These are phyloP conservation scores for Arthrobotrys entomopaga DNA, from an alignment of 2,329 filamentous ascomycete species.

Conservation along the genomic window DNA sequence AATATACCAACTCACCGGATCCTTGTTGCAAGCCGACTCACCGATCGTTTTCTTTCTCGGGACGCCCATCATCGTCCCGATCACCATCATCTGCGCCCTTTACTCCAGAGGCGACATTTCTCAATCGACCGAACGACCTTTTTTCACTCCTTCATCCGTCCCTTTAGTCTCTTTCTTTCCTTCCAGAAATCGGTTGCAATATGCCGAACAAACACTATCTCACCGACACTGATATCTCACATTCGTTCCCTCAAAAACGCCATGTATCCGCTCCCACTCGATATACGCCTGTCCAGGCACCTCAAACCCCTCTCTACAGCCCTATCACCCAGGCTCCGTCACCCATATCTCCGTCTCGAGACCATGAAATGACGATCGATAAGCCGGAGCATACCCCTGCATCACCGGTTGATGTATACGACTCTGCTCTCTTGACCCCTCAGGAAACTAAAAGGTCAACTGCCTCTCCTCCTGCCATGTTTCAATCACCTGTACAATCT, in stretches of 20 bases:
- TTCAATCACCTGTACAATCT: conserved; percentile 38
- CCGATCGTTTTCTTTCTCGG: conserved; percentile 28
- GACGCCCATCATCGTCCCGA: conserved; percentile 27
- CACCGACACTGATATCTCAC: conserved; percentile 26
- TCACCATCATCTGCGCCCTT: conserved; percentile 29
- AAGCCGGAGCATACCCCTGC: conserved; percentile 24
- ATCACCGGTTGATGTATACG: conserved; percentile 42
- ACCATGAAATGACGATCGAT: conserved; percentile 50
- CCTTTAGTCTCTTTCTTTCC: neutral
- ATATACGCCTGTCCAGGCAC: conserved; percentile 45
- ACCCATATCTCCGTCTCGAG: conserved; percentile 51
- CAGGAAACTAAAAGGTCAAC: conserved; percentile 54
- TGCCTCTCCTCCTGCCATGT: conserved; percentile 48
- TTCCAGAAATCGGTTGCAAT: conserved; percentile 12
- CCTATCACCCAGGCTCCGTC: conserved; percentile 52
- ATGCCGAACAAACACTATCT: conserved; percentile 55
- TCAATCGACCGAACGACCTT: neutral
- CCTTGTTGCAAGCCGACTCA: conserved; percentile 34
- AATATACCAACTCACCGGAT: conserved; percentile 40
- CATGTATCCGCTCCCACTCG: conserved; percentile 53
- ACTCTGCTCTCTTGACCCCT: conserved; percentile 47
- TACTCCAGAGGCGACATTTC: neutral
- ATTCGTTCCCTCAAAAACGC: conserved; percentile 49
- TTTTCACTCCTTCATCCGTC: neutral
- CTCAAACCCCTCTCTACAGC: conserved; percentile 48